phyloP scores from a whole-genome alignment of 2,329 filamentous ascomycete species.

The Colletotrichum eremochloae region DNA sequence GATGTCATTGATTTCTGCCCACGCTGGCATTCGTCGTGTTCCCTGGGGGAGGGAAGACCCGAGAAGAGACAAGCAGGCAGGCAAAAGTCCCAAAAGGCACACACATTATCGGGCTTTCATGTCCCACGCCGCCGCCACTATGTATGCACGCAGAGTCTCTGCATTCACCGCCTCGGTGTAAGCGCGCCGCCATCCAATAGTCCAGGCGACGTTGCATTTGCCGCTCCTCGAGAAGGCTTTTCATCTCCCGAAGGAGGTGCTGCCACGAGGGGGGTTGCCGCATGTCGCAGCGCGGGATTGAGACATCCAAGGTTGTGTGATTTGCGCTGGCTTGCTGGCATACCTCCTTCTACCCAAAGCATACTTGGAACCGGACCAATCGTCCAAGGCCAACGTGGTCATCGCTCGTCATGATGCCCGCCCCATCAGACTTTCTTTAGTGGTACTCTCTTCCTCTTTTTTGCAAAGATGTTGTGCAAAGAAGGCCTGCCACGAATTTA shows the following conservation, averaged over 20 bases:
- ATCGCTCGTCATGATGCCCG: conserved; percentile 18
- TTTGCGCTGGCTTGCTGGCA: neutral
- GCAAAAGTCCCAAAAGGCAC: neutral
- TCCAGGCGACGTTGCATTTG: conserved; percentile 20
- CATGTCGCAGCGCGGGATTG: conserved; percentile 30
- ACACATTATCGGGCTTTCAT: neutral
- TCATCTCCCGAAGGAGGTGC: conserved; percentile 20
- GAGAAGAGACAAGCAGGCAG: neutral
- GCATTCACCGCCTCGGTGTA: conserved; percentile 23
- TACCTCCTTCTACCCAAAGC: neutral
- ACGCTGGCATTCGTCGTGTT: neutral
- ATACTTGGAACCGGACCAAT: conserved; percentile 17
- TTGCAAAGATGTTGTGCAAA: neutral
- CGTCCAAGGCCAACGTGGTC: neutral
- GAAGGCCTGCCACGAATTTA: conserved; percentile 2
- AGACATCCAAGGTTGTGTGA: neutral
- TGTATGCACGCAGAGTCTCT: neutral
- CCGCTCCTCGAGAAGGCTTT: neutral
- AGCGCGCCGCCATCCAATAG: conserved; percentile 24
- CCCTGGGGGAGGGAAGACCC: too few relatives aligned
- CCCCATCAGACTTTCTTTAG: neutral
- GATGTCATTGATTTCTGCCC: neutral
- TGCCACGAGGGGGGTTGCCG: conserved; percentile 20
- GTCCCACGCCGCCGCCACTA: conserved; percentile 15
- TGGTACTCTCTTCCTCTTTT: neutral